Conservation (phyloP, 2,329 filamentous ascomycete genomes). For the Sclerotinia glacialis region DNA sequence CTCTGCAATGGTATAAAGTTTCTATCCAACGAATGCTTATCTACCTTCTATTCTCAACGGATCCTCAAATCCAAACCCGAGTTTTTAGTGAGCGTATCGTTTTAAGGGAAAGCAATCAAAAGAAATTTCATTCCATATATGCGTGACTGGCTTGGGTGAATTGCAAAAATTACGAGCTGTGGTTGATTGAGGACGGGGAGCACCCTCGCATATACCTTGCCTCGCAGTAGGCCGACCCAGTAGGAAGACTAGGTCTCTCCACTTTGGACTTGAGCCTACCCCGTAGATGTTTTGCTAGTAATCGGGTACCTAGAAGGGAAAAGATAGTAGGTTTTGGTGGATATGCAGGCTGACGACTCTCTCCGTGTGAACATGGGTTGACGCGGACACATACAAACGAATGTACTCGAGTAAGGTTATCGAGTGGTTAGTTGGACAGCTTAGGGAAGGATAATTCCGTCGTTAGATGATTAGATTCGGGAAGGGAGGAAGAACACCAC, state of each 20-base stretch:
- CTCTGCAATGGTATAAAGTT: slow-evolving; percentile 17
- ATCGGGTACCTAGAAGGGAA: background rate
- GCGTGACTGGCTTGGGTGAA: background rate
- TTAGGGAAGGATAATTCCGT: background rate
- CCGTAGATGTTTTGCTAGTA: background rate
- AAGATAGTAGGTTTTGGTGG: background rate
- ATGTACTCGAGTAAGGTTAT: background rate
- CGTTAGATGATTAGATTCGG: too few relatives aligned
- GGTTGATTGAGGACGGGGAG: background rate
- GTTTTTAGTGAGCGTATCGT: background rate
- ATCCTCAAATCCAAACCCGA: background rate
- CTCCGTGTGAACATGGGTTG: background rate
- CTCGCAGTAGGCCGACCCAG: background rate
- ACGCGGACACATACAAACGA: background rate
- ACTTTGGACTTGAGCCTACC: background rate
- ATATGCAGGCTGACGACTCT: slow-evolving; percentile 5
- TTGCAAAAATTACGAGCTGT: background rate
- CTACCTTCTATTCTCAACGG: background rate
- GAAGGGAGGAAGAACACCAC: slow-evolving; percentile 4
- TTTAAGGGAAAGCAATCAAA: background rate
- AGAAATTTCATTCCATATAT: slow-evolving; percentile 21
- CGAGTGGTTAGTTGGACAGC: background rate
- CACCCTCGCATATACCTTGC: slow-evolving; percentile 1
- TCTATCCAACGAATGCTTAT: background rate
- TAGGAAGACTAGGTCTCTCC: background rate